These are phyloP conservation scores for Aspergillus nidulans DNA, from an alignment of 495 filamentous ascomycete species.

Conservation along the genomic window DNA sequence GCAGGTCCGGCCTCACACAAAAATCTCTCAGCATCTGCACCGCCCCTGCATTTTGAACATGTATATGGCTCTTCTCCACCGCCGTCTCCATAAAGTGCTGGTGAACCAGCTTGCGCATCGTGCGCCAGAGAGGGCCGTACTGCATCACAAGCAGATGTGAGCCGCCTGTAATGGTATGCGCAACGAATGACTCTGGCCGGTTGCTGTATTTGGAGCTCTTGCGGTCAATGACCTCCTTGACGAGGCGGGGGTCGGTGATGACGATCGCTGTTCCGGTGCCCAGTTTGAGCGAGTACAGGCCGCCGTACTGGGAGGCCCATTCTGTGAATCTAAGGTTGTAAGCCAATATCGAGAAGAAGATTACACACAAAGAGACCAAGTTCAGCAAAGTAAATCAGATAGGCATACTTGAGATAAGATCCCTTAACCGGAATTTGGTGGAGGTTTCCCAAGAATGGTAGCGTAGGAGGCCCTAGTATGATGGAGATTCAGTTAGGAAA, in stretches of 20 bases:
- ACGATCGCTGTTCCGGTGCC: conserved; percentile 33
- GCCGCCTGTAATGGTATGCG: conserved; percentile 15
- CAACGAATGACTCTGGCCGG: conserved; percentile 43
- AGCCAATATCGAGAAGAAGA: conserved; percentile 27
- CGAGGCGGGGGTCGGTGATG: conserved; percentile 29
- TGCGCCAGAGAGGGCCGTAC: conserved; percentile 20
- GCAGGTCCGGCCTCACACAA: conserved; percentile 26
- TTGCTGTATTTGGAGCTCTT: conserved; percentile 39
- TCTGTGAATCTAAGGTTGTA: conserved; percentile 43
- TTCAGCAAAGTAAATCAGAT: no score
- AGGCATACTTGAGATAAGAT: conserved; percentile 49
- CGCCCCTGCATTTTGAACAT: conserved; percentile 19
- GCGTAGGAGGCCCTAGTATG: conserved; percentile 28
- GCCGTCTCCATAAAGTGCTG: conserved; percentile 32
- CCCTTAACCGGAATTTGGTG: conserved; percentile 63
- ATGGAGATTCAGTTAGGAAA: no score
- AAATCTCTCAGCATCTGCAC: conserved; percentile 31
- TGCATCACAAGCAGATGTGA: conserved; percentile 28
- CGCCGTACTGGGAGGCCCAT: conserved; percentile 43
- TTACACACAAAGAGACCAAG: no score
- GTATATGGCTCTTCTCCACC: conserved; percentile 17
- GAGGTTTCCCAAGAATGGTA: conserved; percentile 64
- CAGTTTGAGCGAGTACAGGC: conserved; percentile 41
- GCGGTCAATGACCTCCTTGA: conserved; percentile 43
- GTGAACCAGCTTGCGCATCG: conserved; percentile 26